A percentile compares a stretch with the other conserved stretches of the same genome.
phyloP scores from a whole-genome alignment of 2,329 filamentous ascomycete species.

The Penicillium sp. region DNA sequence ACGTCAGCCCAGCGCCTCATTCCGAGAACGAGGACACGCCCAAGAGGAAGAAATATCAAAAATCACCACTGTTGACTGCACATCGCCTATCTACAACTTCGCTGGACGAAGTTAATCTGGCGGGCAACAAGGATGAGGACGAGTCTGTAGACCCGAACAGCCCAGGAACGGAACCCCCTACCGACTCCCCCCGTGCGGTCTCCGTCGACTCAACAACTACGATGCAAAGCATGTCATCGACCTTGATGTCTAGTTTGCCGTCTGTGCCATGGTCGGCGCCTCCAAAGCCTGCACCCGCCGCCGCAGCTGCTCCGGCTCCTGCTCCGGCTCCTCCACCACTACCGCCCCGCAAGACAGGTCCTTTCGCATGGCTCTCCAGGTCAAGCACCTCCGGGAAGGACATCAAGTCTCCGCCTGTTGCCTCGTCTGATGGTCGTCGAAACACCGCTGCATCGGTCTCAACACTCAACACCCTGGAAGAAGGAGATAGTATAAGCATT shows the following conservation, averaged over 20 bases:
- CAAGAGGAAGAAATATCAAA: constrained; percentile 36
- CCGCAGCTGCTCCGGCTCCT: constrained; percentile 22
- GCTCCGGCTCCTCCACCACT: constrained; percentile 36
- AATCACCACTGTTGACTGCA: constrained; percentile 51
- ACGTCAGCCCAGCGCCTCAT: constrained; percentile 23
- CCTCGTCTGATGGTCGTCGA: constrained; percentile 50
- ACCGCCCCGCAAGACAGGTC: constrained; percentile 68
- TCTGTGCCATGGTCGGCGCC: constrained; percentile 36
- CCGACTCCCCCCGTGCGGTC: constrained; percentile 29
- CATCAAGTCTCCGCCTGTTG: constrained; percentile 54
- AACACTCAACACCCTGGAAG: constrained; percentile 74
- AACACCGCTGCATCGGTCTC: constrained; percentile 78
- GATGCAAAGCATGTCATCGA: constrained; percentile 31
- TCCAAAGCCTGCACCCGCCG: constrained; percentile 25
- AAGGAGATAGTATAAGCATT: constrained; percentile 50
- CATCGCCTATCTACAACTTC: constrained; percentile 55
- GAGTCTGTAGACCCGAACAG: constrained; percentile 26
- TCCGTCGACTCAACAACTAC: constrained; percentile 29
- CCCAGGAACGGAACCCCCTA: constrained; percentile 23
- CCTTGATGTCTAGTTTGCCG: constrained; percentile 66
- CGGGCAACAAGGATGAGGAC: constrained; percentile 52
- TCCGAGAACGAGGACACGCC: constrained; percentile 32
- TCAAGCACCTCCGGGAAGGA: constrained; percentile 51
- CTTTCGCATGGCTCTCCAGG: constrained; percentile 80
- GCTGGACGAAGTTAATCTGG: constrained; percentile 64